These are phyloP conservation scores for Zygosaccharomyces gambellarensis DNA, from an alignment of 805 yeast genomes.

Conservation along the genomic window DNA sequence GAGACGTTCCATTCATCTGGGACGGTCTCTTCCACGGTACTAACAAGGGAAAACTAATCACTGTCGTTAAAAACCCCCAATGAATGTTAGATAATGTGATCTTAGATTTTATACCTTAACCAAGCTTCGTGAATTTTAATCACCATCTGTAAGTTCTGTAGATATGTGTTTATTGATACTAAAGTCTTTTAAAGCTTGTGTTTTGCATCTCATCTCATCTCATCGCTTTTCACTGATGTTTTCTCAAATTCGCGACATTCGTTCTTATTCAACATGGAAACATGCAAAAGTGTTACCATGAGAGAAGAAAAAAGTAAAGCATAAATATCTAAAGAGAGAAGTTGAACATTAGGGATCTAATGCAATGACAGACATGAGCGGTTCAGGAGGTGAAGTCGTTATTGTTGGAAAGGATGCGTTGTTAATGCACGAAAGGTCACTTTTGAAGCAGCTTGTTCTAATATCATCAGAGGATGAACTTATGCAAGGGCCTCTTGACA, in stretches of 20 bases:
- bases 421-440: constrained; percentile 21
- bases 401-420: constrained; percentile 6
- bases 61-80: constrained; percentile 36
- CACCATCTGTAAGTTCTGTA: neutral
- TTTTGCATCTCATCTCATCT: neutral
- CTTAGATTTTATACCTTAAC: neutral
- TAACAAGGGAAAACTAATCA: constrained; percentile 49
- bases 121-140: neutral
- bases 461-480: constrained; percentile 17
- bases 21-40: constrained; percentile 41
- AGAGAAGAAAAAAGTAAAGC: neutral
- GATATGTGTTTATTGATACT: neutral
- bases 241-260: neutral
- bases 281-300: neutral
- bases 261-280: neutral
- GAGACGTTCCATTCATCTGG: constrained; percentile 46
- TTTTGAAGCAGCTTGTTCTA: constrained; percentile 23
- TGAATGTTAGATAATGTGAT: neutral
- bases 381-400: constrained; percentile 6
- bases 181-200: too few relatives aligned
- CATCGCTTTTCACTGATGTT: neutral
- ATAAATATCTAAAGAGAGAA: neutral
- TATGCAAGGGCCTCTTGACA: constrained; percentile 20
- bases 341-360: neutral
- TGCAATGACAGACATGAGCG: constrained; percentile 3